These are phyloP conservation scores for Magnolia changhungtana DNA, from an alignment of 164 flowering plant genomes.

Conservation along the genomic window DNA sequence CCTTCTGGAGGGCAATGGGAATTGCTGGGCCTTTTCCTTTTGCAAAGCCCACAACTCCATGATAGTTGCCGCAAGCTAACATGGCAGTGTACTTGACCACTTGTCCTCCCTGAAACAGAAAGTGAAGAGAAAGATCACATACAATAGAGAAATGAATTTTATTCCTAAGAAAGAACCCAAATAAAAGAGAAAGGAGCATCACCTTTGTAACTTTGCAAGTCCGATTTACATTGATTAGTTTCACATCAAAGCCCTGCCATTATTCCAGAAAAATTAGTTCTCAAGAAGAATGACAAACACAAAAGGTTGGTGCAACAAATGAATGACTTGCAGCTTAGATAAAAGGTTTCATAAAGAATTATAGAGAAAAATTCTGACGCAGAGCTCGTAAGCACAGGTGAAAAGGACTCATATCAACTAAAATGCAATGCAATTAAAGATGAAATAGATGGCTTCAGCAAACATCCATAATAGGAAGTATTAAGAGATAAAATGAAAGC, in stretches of 20 bases:
- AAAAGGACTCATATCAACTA: neutral
- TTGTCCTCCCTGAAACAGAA: slow-evolving; percentile 70
- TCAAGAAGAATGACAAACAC: neutral
- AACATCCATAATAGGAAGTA: neutral
- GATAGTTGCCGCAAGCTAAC: slow-evolving; percentile 85
- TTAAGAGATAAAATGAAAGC: neutral
- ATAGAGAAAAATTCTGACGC: neutral
- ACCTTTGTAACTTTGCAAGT: slow-evolving; percentile 97
- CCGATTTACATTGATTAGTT: slow-evolving; percentile 66
- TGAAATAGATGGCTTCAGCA: neutral
- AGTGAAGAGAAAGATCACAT: slow-evolving; percentile 3
- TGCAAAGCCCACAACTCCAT: slow-evolving; percentile 87
- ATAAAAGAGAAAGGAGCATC: slow-evolving; percentile 5
- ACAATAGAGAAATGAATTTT: slow-evolving; percentile 5
- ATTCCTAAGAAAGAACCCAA: neutral
- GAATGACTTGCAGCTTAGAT: neutral
- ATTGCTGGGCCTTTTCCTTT: slow-evolving; percentile 85
- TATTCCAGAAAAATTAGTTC: slow-evolving; percentile 6
- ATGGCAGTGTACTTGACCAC: slow-evolving; percentile 68
- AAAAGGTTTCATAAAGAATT: neutral
- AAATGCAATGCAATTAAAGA: neutral
- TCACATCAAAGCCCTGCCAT: slow-evolving; percentile 94
- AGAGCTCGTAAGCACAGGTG: too few relatives aligned
- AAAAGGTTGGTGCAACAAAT: neutral
- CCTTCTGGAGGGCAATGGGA: slow-evolving; percentile 90